Base-by-base conservation (phyloP, 169 alveolate species). In the Plasmodium relictum region DNA sequence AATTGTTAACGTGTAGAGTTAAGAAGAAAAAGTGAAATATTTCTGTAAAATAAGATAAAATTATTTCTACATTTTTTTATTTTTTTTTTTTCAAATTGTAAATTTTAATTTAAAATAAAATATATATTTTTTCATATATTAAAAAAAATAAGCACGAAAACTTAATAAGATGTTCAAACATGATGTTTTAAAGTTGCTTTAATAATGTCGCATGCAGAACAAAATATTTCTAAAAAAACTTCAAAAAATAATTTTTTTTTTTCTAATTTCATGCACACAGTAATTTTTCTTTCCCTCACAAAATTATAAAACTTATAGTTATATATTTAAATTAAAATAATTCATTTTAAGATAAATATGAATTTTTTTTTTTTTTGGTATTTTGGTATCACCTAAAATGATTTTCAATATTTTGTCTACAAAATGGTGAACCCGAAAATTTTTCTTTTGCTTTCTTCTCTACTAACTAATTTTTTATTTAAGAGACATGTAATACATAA, bases 151-250 rank as follows among this genome's bases (percentile, higher is more conserved):
- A 1, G 1, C 39, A 31, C 6, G 3, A 2, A 31, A 31, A 31
- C 39, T 31, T 2, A 58, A 54, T 41, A 63, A 76, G 48, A 63
- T n/a, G 56, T 44, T 14, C 50, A 48, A 68, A 58, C 26, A 26
- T 61, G 10, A 62, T 18, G 26, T 63, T 58, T 7, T 76, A 78
- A 76, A 14, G 59, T 45, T 31, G n/a, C 50, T 52, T 37, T 44
- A 41, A 14, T 54, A 68, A 14, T 58, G 78, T 63, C 65, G 89
- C 89, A 76, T 76, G 89, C 78, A 76, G 42, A 76, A 76, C 66
- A 76, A 76, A 76, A 76, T 69, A 44, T 76, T 76, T 68, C 68
- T 68, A 76, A 76, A 76, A 54, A 63, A 69, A 69, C 39, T 31
- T 31, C 58, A 48, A 48, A 6, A 9, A 48, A 48, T 10, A 14